Percentiles rank a stretch among this genome's conserved stretches.
Conservation (phyloP, 495 filamentous ascomycete genomes). For the Sabuloglossum arenarium region DNA sequence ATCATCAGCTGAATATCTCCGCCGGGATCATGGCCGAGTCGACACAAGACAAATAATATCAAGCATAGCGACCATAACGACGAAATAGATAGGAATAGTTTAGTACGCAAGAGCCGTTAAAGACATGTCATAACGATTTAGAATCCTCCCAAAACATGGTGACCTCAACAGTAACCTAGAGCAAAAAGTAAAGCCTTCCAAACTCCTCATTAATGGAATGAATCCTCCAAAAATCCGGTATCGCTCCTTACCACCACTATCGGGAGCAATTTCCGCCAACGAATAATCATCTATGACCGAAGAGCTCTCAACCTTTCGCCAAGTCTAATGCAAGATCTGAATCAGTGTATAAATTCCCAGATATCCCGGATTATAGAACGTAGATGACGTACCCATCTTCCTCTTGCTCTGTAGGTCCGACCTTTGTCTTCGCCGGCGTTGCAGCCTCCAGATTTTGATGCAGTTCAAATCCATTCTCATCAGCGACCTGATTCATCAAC, state of each 20-base stretch:
- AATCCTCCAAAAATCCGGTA: not conserved
- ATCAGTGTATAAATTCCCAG: not conserved
- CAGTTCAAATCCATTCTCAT: conserved; percentile 63
- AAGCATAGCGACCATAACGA: not conserved
- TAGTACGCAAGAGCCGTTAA: not conserved
- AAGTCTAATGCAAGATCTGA: conserved; percentile 9
- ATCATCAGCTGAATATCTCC: too few relatives aligned
- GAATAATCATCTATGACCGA: conserved; percentile 4
- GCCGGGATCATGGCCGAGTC: too few relatives aligned
- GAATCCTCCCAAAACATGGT: not conserved
- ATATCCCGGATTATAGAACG: not conserved
- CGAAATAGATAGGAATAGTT: not conserved
- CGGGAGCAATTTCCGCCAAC: not conserved
- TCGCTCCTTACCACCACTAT: not conserved
- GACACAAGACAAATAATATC: not conserved
- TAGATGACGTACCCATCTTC: conserved; percentile 27
- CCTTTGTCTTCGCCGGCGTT: conserved; percentile 26
- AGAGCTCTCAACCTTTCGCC: conserved; percentile 23
- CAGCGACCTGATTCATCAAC: conserved; percentile 57
- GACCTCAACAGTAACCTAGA: not conserved
- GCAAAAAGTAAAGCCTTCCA: not conserved
- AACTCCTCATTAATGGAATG: not conserved
- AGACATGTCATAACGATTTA: not conserved
- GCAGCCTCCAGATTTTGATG: conserved; percentile 45
- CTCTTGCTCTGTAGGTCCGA: conserved; percentile 36